Evolutionary conservation across 2,329 filamentous ascomycete genomes (phyloP).

Genomic region (Penicillium sp.): DNA sequence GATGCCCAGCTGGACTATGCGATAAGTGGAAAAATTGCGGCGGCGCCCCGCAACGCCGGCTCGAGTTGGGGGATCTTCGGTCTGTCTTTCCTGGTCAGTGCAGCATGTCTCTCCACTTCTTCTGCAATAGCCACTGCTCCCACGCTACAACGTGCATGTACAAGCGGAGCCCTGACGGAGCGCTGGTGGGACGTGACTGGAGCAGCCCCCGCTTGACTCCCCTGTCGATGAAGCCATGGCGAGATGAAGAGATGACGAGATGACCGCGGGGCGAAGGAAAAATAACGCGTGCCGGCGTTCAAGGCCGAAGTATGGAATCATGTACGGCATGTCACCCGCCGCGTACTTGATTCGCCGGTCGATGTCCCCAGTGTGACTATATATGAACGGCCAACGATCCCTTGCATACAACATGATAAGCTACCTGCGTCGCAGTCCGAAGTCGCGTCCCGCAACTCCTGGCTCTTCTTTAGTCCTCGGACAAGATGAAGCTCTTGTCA

Average conservation of each 20-base stretch:
- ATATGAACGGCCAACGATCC: slow-evolving; percentile 19
- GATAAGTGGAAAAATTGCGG: slow-evolving; percentile 25
- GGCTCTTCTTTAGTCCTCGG: slow-evolving; percentile 2
- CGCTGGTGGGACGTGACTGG: slow-evolving; percentile 1
- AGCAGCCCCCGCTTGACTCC: slow-evolving; percentile 8
- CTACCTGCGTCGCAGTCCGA: no score
- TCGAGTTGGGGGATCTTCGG: slow-evolving; percentile 17
- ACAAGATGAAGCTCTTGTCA: slow-evolving; percentile 41
- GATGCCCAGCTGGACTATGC: slow-evolving; percentile 10
- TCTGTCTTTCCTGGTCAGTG: slow-evolving; percentile 10
- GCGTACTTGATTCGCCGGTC: slow-evolving; percentile 7
- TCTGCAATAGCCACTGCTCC: slow-evolving; percentile 4
- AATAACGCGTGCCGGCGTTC: slow-evolving; percentile 4
- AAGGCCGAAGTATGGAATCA: no score
- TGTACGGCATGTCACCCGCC: slow-evolving; percentile 6
- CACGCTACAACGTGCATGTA: slow-evolving; percentile 9
- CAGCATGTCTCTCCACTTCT: slow-evolving; percentile 5
- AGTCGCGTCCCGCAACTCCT: no score
- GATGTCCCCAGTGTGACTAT: slow-evolving; percentile 12
- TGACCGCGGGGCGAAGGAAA: not conserved
- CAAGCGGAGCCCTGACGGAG: slow-evolving; percentile 1
- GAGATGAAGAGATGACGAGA: slow-evolving; percentile 6
- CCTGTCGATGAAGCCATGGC: slow-evolving; percentile 10
- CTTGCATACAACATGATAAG: slow-evolving; percentile 5
- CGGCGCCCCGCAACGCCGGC: slow-evolving; percentile 10